phyloP scores from a whole-genome alignment of 805 yeast species.

The Lipomyces anomalus region DNA sequence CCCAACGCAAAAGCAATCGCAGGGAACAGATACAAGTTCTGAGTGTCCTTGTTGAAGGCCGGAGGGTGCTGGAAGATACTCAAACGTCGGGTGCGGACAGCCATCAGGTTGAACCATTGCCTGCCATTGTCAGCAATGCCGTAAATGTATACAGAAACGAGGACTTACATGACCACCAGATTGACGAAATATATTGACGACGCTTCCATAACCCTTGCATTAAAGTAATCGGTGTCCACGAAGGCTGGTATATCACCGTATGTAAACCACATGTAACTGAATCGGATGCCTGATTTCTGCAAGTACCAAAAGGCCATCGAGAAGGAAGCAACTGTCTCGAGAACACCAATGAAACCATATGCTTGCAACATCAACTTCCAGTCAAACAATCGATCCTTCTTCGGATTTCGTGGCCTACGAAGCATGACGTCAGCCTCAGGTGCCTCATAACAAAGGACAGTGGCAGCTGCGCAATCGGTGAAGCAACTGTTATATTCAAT shows the following conservation, averaged over 20 bases:
- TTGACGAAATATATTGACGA: slow-evolving; percentile 45
- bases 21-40: slow-evolving; percentile 29
- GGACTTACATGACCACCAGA: slow-evolving; percentile 43
- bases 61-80: slow-evolving; percentile 43
- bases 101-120: slow-evolving; percentile 44
- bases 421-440: slow-evolving; percentile 41
- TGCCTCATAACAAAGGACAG: slow-evolving; percentile 41
- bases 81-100: slow-evolving; percentile 41
- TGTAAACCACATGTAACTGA: slow-evolving; percentile 35
- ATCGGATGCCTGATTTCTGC: slow-evolving; percentile 36
- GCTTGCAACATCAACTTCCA: slow-evolving; percentile 40
- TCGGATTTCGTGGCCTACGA: slow-evolving; percentile 41
- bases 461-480: slow-evolving; percentile 45
- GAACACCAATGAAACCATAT: slow-evolving; percentile 41
- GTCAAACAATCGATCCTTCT: slow-evolving; percentile 41
- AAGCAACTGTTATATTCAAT: slow-evolving; percentile 31
- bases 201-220: slow-evolving; percentile 31
- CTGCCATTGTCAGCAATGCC: too few species aligned
- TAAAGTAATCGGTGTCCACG: slow-evolving; percentile 28
- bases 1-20: slow-evolving; percentile 37
- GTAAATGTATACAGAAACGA: too few species aligned
- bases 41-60: slow-evolving; percentile 31
- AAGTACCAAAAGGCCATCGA: slow-evolving; percentile 39
- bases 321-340: slow-evolving; percentile 39
- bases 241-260: slow-evolving; percentile 34